A percentile compares a stretch with the other conserved stretches of the same genome.
Conservation (phyloP, 371 early-diverging fungal species). For the Apophysomyces elegans region DNA sequence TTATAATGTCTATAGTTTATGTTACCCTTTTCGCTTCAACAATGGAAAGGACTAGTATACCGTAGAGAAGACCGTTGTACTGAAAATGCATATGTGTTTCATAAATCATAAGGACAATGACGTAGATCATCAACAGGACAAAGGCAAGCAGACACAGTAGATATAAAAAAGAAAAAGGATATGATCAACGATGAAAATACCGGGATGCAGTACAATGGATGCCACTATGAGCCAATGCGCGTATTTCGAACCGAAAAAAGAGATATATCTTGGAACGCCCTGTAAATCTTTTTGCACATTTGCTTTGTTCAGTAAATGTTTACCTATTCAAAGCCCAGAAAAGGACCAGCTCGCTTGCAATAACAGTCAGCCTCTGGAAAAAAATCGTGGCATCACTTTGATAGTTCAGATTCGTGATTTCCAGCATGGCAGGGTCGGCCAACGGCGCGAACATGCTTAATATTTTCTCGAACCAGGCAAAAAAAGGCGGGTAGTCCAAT, state of each 20-base stretch:
- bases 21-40: slow-evolving; percentile 73
- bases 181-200: slow-evolving; percentile 85
- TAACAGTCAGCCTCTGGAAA: slow-evolving; percentile 87
- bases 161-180: slow-evolving; percentile 39
- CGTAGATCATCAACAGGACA: background rate
- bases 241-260: slow-evolving; percentile 41
- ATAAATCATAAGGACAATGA: slow-evolving; percentile 4
- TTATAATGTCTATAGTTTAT: background rate
- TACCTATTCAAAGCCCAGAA: slow-evolving; percentile 71
- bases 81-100: slow-evolving; percentile 88
- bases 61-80: slow-evolving; percentile 95
- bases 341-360: slow-evolving; percentile 80
- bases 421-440: slow-evolving; percentile 79
- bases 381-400: slow-evolving; percentile 68
- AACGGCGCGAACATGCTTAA: slow-evolving; percentile 68
- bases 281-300: background rate
- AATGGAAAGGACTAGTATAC: slow-evolving; percentile 84
- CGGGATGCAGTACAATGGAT: slow-evolving; percentile 82
- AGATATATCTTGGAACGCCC: slow-evolving; percentile 31
- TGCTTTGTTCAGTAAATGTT: slow-evolving; percentile 15
- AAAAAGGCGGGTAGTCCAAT: slow-evolving; percentile 96
- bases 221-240: slow-evolving; percentile 52
- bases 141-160: background rate
- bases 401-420: slow-evolving; percentile 73
- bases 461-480: slow-evolving; percentile 93